These are phyloP conservation scores for Fusarium odoratissimum DNA, from an alignment of 2,329 filamentous ascomycete genomes.

Conservation along the genomic window DNA sequence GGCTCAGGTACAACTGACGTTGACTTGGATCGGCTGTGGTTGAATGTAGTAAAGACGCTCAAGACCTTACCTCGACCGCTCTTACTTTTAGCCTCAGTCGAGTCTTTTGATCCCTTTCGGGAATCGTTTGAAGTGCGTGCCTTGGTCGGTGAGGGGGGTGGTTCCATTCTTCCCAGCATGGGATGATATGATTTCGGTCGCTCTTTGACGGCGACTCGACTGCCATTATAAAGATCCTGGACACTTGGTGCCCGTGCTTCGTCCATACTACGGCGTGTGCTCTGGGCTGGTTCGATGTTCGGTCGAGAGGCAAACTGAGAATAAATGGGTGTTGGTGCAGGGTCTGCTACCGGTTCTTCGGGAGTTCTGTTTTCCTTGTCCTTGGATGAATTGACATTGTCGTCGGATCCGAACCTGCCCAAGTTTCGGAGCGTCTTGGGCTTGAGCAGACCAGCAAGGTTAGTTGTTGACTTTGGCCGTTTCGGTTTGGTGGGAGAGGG, in stretches of 20 bases:
- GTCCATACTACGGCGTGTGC: conserved; percentile 43
- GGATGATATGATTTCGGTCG: conserved; percentile 65
- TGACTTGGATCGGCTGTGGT: conserved; percentile 54
- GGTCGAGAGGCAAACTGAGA: conserved; percentile 70
- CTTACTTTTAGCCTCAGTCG: conserved; percentile 49
- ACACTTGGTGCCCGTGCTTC: conserved; percentile 35
- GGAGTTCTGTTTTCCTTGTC: conserved; percentile 88
- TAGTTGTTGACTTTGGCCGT: conserved; percentile 86
- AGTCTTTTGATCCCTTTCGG: conserved; percentile 45
- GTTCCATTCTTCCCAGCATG: conserved; percentile 38
- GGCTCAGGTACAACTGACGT: conserved; percentile 39
- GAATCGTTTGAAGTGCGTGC: conserved; percentile 36
- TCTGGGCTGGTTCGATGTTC: conserved; percentile 34
- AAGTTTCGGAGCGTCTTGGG: conserved; percentile 79
- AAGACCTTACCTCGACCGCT: conserved; percentile 56
- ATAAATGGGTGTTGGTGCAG: conserved; percentile 77
- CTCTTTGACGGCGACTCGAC: conserved; percentile 50
- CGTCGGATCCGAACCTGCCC: conserved; percentile 64
- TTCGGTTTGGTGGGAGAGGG: conserved; percentile 71
- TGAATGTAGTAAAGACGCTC: conserved; percentile 53
- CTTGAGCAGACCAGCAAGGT: conserved; percentile 81
- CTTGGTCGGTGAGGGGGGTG: conserved; percentile 39
- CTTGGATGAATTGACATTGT: conserved; percentile 63
- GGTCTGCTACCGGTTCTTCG: conserved; percentile 35
- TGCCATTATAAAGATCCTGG: conserved; percentile 32